Percentiles rank a stretch among this genome's conserved stretches.
These are phyloP conservation scores for Solanum appendiculatum DNA, from an alignment of 257 asterid genomes.

Conservation along the genomic window DNA sequence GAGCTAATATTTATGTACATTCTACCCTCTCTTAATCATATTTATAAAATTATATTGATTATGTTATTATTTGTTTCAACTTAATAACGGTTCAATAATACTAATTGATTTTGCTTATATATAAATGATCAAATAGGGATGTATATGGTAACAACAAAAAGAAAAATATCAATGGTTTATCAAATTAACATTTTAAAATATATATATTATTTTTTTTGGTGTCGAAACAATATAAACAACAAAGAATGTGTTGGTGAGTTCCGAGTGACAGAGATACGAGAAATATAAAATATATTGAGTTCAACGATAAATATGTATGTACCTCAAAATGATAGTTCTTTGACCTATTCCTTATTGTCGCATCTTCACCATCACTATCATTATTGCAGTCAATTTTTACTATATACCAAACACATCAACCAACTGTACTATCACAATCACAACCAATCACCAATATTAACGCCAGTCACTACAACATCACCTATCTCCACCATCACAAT, in stretches of 20 bases:
- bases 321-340: neutral
- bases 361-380: neutral
- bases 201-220: too few relatives aligned
- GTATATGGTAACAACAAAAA: neutral
- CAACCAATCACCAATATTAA: accelerated
- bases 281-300: neutral
- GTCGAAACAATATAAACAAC: too few relatives aligned
- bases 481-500: neutral
- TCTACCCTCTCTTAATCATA: neutral
- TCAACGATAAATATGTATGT: too few relatives aligned
- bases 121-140: neutral
- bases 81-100: too few relatives aligned
- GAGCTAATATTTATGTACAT: too few relatives aligned
- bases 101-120: neutral
- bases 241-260: too few relatives aligned
- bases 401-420: too few relatives aligned
- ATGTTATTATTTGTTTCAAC: too few relatives aligned
- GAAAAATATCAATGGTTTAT: neutral
- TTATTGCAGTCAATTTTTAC: neutral
- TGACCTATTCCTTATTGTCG: neutral
- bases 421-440: too few relatives aligned
- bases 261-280: neutral
- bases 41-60: too few relatives aligned
- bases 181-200: too few relatives aligned
- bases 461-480: neutral